Evolutionary conservation across 2,329 filamentous ascomycete species (phyloP), one percentile per base, ranked within the genome.

Genomic region (Trichoderma brevicompactum): DNA sequence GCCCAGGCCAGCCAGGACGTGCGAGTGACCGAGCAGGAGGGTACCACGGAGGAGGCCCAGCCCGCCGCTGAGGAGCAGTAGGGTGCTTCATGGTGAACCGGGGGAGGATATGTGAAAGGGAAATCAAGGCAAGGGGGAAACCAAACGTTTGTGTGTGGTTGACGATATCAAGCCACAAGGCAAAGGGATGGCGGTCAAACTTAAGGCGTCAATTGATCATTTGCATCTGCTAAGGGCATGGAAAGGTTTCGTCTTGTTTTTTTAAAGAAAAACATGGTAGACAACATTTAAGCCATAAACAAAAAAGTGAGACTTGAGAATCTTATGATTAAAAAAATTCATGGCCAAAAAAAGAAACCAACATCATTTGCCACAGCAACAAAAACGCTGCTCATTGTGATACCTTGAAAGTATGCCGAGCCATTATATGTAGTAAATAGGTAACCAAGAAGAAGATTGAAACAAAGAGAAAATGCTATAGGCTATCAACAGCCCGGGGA

Each of bases 1-100:
- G 84, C 88, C 68, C 86, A 87, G 70, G 89, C 86, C 71, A 85
- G 86, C 76, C 86, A 87, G 74, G 82, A 84, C 70, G 85, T 85
- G 75, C 83, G 80, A 71, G 83, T 79, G 67, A 83, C 85, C 75
- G 86, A 86, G 76, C 81, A 87, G 80, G 83, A 84, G 74, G 81
- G 78, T 49, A 52, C 41, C 66, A 82, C 83, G 76, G 85, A 85
- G 79, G 82, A 86, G 79, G 82, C 82, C 70, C 80, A 79, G 69
- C 79, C 80, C 68, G 76, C 74, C 66, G 74, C 49, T 7, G 67
- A 66, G 64, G 61, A 79, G 58, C 77, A 80, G 78, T 80, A 80
- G 68, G 65, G 60, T 64, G 41, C 17, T 15, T 46, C 17, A 2
- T 68, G 72, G 68, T 70, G 69, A 65, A 70, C 2, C 23, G 23